Percentiles rank a stretch among this genome's conserved stretches.
Conservation (phyloP, 192 early-diverging fungal species). For the Phycomyces nitens region DNA sequence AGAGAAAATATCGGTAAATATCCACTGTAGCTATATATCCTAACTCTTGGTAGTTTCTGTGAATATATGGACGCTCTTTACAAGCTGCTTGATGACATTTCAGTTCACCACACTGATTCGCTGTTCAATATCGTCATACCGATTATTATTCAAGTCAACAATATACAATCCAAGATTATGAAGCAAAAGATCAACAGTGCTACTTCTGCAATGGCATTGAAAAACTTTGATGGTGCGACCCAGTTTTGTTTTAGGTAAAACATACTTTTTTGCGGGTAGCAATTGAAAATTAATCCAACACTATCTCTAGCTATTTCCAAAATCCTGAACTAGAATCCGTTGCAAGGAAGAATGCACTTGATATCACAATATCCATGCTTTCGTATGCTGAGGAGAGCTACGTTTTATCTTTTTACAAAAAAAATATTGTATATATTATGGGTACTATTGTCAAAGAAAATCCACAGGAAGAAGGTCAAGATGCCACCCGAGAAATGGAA, state of each 20-base stretch:
- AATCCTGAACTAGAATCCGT: slow-evolving; percentile 22
- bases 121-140: slow-evolving; percentile 51
- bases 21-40: background rate
- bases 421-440: slow-evolving; percentile 53
- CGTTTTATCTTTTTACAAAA: slow-evolving; percentile 48
- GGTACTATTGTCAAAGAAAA: slow-evolving; percentile 34
- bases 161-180: slow-evolving; percentile 42
- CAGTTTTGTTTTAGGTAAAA: slow-evolving; percentile 45
- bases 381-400: slow-evolving; percentile 35
- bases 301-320: slow-evolving; percentile 22
- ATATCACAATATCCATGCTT: slow-evolving; percentile 50
- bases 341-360: slow-evolving; percentile 45
- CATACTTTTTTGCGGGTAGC: background rate
- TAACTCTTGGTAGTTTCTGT: slow-evolving; percentile 34
- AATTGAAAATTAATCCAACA: background rate
- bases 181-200: slow-evolving; percentile 32
- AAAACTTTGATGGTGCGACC: slow-evolving; percentile 33
- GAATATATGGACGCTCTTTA: slow-evolving; percentile 54
- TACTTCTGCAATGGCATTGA: slow-evolving; percentile 25
- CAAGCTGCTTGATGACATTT: slow-evolving; percentile 48
- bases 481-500: slow-evolving; percentile 27
- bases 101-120: slow-evolving; percentile 31
- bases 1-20: background rate
- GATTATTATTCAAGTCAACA: slow-evolving; percentile 52
- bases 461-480: slow-evolving; percentile 13